Evolutionary conservation across 2,329 filamentous ascomycete genomes (phyloP).

Genomic region (Aspergillus pseudonomiae): DNA sequence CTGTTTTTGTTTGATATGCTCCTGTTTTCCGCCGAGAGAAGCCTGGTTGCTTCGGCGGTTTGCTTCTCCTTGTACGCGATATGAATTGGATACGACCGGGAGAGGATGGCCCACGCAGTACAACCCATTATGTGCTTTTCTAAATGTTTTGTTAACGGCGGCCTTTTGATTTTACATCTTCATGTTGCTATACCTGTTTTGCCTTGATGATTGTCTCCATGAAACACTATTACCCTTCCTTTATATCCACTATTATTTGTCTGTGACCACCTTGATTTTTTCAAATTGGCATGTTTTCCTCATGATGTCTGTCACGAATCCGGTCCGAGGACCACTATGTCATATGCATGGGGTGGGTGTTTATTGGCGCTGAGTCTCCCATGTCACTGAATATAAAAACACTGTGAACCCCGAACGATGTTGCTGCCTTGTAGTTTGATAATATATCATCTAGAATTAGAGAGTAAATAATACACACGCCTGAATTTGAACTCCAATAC

Average conservation of each 20-base stretch:
- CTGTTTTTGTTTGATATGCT: conserved; percentile 16
- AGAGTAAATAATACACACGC: background rate
- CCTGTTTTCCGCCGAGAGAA: conserved; percentile 28
- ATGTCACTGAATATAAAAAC: conserved; percentile 23
- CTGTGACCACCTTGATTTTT: background rate
- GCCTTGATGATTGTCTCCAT: conserved; percentile 17
- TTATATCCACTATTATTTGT: conserved; percentile 2
- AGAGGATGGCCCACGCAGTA: background rate
- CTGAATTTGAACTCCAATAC: background rate
- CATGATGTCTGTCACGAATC: conserved; percentile 36
- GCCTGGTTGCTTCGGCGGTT: conserved; percentile 41
- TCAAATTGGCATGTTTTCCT: conserved; percentile 10
- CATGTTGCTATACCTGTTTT: conserved; percentile 24
- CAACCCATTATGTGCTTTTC: conserved; percentile 18
- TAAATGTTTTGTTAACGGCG: conserved; percentile 21
- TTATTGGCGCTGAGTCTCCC: conserved; percentile 35
- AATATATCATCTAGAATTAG: background rate
- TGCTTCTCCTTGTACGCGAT: conserved; percentile 25
- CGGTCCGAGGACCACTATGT: conserved; percentile 32
- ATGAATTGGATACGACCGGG: conserved; percentile 16
- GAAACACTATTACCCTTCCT: conserved; percentile 16
- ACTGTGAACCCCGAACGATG: conserved; percentile 4
- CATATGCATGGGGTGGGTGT: conserved; percentile 45
- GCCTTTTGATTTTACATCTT: conserved; percentile 27
- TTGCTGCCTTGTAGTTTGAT: background rate